Evolutionary conservation across 768 basidiomycete species (phyloP), one percentile per base, ranked within the genome.

Genomic region (Boletus edulis): DNA sequence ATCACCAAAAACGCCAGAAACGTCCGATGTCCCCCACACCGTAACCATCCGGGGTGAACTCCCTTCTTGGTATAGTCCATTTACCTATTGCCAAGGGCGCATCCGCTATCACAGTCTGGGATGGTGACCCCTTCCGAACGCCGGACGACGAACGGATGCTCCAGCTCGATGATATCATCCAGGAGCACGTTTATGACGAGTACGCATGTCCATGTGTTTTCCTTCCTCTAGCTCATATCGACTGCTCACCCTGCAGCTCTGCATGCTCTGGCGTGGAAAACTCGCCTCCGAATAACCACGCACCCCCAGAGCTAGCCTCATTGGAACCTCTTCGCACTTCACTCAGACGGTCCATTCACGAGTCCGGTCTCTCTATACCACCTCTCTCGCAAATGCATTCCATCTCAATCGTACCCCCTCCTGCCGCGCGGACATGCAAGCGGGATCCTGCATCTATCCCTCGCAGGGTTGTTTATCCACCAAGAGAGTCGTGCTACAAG

Each of bases 401-500:
- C n/a, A 83, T 81, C 11, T 82, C 83, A 57, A 82, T 85, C 22
- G 76, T 87, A 17, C 87, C 88, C 41, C 87, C 89, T 46, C 87
- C 87, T 42, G 77, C 81, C 6, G 69, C 81, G 18, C 72, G 81
- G 24, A 76, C 81, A 32, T 83, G 84, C 56, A 86, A 81, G 61
- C 74, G 73, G 24, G 81, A 85, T 51, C 76, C 74, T 14, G 73
- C 78, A 3, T 67, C 74, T 14, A 65, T 78, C 22, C 76, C 80
- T 45, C 83, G 81, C 47, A 81, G 78, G 34, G 82, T 90, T n/a
- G 80, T 89, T 15, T 78, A 76, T 70, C 89, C 88, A 24, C 76
- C 86, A 2, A 87, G 83, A 67, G 89, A 89, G 54, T 80, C 85
- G 4, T 91, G 89, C 63, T 82, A 81, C 72, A 89, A 87, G 89